Conservation (phyloP, 345 rosid species). For the Geranium brycei region DNA sequence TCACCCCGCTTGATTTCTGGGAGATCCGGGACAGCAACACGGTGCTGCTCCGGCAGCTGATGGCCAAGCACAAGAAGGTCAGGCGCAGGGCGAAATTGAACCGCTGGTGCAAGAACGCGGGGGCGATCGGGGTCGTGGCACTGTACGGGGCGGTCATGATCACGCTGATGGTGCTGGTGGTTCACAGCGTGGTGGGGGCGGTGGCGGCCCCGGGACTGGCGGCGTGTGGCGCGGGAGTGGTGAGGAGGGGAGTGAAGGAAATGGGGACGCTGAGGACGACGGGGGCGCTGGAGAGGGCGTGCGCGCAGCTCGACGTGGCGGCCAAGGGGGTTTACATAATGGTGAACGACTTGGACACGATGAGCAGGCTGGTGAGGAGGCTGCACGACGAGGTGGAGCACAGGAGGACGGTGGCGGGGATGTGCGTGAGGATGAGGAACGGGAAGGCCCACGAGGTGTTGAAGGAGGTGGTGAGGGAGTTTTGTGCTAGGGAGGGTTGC, state of each 20-base stretch:
- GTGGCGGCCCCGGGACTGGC: constrained; percentile 48
- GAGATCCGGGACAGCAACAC: neutral
- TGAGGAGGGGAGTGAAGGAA: constrained; percentile 1
- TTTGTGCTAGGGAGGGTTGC: constrained; percentile 32
- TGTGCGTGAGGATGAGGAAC: constrained; percentile 41
- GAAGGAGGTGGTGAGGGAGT: constrained; percentile 38
- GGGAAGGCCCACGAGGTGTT: constrained; percentile 26
- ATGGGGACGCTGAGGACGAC: constrained; percentile 13
- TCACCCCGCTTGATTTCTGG: neutral
- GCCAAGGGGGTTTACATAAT: constrained; percentile 74
- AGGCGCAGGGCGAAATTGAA: neutral
- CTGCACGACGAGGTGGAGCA: constrained; percentile 56
- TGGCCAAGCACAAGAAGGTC: neutral
- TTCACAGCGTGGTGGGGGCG: constrained; percentile 57
- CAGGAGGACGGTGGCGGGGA: constrained; percentile 29
- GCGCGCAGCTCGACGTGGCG: constrained; percentile 50
- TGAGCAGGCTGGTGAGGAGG: constrained; percentile 47
- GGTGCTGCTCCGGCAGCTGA: neutral
- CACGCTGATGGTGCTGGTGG: constrained; percentile 39
- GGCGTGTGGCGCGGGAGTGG: constrained; percentile 23
- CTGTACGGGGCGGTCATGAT: constrained; percentile 37
- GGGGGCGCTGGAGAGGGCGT: constrained; percentile 23
- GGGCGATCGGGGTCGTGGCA: constrained; percentile 47
- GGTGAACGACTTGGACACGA: constrained; percentile 58
- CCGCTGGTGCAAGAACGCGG: constrained; percentile 28